Base-by-base conservation (phyloP, 352 stramenopile species). In the Pythium aristosporum region DNA sequence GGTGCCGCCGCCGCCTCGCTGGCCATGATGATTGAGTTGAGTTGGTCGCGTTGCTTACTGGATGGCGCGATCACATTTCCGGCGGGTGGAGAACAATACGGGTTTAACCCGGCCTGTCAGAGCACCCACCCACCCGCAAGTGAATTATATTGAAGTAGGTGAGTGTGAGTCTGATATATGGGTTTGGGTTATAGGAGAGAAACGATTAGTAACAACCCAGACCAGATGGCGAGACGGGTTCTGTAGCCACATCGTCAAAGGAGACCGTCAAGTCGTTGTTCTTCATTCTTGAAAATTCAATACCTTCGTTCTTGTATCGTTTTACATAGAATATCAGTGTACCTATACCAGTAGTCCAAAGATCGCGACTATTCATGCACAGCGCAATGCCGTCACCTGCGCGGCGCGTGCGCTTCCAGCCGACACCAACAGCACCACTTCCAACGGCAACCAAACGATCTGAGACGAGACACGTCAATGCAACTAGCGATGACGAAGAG, bases 201-300 rank as follows among this genome's bases (percentile, higher is more conserved):
- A 30, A 30, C 25, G 5, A 30, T 30, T 30, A 30, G 25, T 30
- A 30, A 30, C 25, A 34, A 46, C 39, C 39, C 39, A 15, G 18
- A 10, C 39, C 15, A 46, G 9, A 46, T 46, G 39, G 21, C 39
- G 5, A 46, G 39, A 49, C 55, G 58, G 48, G 52, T 66, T 61
- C 46, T 65, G 58, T 65, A 65, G 58, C 58, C 48, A 64, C 57
- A 64, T 64, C 37, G 44, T 46, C 47, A 55, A 54, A 53, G 20
- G 18, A 12, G 28, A 39, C 32, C 23, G 39, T 48, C 57, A 64
- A 55, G 34, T 53, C 34, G 39, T 46, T 15, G 39, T 46, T 16
- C 39, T 18, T 41, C 8, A 39, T 25, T 54, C 41, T 60, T 2
- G 15, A 7, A 41, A n/a, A 41, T 51, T 1, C 15, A 11, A 60